Evolutionary conservation across 305 asterid genomes (phyloP), one percentile per base, ranked within the genome.

Genomic region (Fraxinus paxiana): DNA sequence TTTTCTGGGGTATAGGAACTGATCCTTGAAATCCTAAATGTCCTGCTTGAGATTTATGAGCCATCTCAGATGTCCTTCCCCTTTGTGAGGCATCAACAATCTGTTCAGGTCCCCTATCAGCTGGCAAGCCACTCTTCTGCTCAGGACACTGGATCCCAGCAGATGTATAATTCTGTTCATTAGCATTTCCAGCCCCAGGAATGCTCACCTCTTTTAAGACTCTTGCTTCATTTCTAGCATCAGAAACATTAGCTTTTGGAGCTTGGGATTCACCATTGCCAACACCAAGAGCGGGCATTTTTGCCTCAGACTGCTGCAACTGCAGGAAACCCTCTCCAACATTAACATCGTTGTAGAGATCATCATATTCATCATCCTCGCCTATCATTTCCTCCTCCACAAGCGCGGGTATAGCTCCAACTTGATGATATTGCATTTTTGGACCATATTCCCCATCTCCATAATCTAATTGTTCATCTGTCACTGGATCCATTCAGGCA

Each of bases 351-450:
- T 88, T 92, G 82, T 90, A 92, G 61, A 92, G 96, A 76, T 92
- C 93, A 81, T 92, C 94, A 82, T 86, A 92, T 69, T 92, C 96
- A 85, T 92, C 94, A 1, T 92, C 94, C 71, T 92, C 96, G 20
- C 93, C 94, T 73, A 90, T 85, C 90, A 90, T 89, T 87, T 92
- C 97, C 71, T 91, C 98, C 75, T 92, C 98, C 7, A 92, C 97
- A 81, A 94, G 93, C 0, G 98, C 97, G 20, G 91, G 90, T 84
- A 92, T 94, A 33, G 96, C 90, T 82, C 90, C 97, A 77, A 90
- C 88, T 71, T 88, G 93, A 85, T 90, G 95, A 87, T 86, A 93
- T 83, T 90, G 95, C 87, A 83, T 82, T 88, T 89, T 90, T 73
- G 88, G 90, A 84, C 87, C 92, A 81, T 84, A 91, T 26, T 90